These are phyloP conservation scores for Hymenoscyphus linearis DNA, from an alignment of 2,329 filamentous ascomycete genomes.

Conservation along the genomic window DNA sequence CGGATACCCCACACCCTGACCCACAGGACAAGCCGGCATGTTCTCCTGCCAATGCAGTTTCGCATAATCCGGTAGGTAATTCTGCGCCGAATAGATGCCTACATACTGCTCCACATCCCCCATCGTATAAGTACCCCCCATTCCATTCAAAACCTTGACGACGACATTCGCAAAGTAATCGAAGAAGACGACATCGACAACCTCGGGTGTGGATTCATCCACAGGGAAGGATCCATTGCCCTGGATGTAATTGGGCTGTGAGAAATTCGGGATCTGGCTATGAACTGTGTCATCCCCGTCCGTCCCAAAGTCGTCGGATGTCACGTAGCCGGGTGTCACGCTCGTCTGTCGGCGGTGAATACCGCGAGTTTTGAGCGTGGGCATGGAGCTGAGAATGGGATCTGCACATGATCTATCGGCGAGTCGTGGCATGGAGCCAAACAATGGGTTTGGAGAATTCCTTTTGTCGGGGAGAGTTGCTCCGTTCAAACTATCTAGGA, in stretches of 20 bases:
- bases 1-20: slow-evolving; percentile 22
- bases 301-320: slow-evolving; percentile 70
- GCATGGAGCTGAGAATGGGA: slow-evolving; percentile 15
- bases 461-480: slow-evolving; percentile 33
- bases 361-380: slow-evolving; percentile 21
- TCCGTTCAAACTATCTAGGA: slow-evolving; percentile 53
- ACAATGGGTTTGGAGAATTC: slow-evolving; percentile 2
- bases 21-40: slow-evolving; percentile 27
- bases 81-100: slow-evolving; percentile 28
- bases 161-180: slow-evolving; percentile 84
- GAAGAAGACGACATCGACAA: slow-evolving; percentile 81
- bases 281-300: slow-evolving; percentile 91
- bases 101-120: slow-evolving; percentile 26
- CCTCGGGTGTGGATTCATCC: slow-evolving; percentile 49
- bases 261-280: slow-evolving; percentile 64
- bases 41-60: slow-evolving; percentile 26
- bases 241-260: slow-evolving; percentile 77
- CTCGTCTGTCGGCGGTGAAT: slow-evolving; percentile 27
- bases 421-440: slow-evolving; percentile 20
- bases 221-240: slow-evolving; percentile 57
- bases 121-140: slow-evolving; percentile 28
- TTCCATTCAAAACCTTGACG: slow-evolving; percentile 58
- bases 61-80: slow-evolving; percentile 33
- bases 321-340: slow-evolving; percentile 70
- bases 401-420: slow-evolving; percentile 30